Evolutionary conservation across 108 stramenopile genomes (phyloP).

Genomic region (Pseudonitzschia multiseries): DNA sequence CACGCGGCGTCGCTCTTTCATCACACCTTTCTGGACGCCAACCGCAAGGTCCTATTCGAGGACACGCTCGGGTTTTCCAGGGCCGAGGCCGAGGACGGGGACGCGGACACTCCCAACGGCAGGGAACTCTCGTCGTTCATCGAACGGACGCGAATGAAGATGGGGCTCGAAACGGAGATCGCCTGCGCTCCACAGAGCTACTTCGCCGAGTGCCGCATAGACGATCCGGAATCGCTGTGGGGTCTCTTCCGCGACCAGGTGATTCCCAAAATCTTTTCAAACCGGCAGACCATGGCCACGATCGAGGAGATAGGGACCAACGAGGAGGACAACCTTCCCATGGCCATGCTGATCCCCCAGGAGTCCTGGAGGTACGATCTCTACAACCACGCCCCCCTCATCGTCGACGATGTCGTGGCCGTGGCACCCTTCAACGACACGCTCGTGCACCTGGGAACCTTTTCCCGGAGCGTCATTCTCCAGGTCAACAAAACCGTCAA

Average conservation of each 20-base stretch:
- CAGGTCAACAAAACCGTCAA: background rate
- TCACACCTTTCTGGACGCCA: slow-evolving; percentile 58
- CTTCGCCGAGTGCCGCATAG: slow-evolving; percentile 25
- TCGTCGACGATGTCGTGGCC: slow-evolving; percentile 54
- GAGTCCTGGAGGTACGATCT: slow-evolving; percentile 48
- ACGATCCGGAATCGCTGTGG: slow-evolving; percentile 54
- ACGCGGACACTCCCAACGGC: slow-evolving; percentile 56
- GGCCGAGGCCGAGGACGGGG: slow-evolving; percentile 31
- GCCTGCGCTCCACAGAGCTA: slow-evolving; percentile 57
- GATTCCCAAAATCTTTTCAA: slow-evolving; percentile 32
- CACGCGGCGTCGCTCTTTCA: slow-evolving; percentile 33
- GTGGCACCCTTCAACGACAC: slow-evolving; percentile 69
- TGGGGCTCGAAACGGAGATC: slow-evolving; percentile 49
- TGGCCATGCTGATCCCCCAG: slow-evolving; percentile 29
- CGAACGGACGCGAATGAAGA: slow-evolving; percentile 37
- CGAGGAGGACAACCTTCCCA: slow-evolving; percentile 10
- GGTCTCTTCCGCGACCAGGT: slow-evolving; percentile 48
- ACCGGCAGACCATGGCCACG: background rate
- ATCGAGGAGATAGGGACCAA: slow-evolving; percentile 31
- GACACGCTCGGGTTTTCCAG: slow-evolving; percentile 18
- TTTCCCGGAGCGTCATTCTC: slow-evolving; percentile 14
- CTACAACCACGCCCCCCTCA: slow-evolving; percentile 33
- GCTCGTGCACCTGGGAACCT: slow-evolving; percentile 27
- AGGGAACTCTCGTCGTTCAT: slow-evolving; percentile 52
- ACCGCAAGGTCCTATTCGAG: slow-evolving; percentile 32